A percentile compares a stretch with the other conserved stretches of the same genome.
These are phyloP conservation scores for Thinopyrum elongatum DNA, from an alignment of 176 grass and related monocot species.

Conservation along the genomic window DNA sequence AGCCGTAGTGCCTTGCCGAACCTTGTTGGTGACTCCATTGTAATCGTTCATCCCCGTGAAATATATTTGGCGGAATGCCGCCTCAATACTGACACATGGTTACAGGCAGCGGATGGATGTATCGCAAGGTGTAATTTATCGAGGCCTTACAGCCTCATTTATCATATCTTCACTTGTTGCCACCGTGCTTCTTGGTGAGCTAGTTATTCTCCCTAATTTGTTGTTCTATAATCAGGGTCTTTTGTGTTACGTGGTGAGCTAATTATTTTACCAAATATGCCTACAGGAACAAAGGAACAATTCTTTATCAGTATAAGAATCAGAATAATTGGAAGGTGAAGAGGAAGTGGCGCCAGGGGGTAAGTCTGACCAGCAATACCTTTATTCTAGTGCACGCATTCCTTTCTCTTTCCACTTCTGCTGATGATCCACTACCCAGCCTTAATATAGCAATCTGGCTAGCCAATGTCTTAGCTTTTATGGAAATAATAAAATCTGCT, in stretches of 20 bases:
- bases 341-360: not conserved
- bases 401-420: not conserved
- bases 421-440: not conserved
- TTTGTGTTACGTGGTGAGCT: not conserved
- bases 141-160: not conserved
- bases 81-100: not conserved
- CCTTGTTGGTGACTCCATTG: not conserved
- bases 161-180: not conserved
- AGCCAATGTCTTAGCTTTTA: not conserved
- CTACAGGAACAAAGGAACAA: not conserved
- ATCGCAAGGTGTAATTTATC: not conserved
- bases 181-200: slow-evolving; percentile 2
- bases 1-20: not conserved
- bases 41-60: not conserved
- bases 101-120: not conserved
- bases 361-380: not conserved
- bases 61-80: not conserved
- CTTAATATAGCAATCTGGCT: not conserved
- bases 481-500: not conserved
- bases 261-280: not conserved
- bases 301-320: not conserved
- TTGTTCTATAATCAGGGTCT: not conserved
- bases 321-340: not conserved
- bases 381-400: not conserved
- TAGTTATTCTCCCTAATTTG: not conserved